Base-by-base conservation (phyloP, 2,329 filamentous ascomycete species). In the Aspergillus proliferans region DNA sequence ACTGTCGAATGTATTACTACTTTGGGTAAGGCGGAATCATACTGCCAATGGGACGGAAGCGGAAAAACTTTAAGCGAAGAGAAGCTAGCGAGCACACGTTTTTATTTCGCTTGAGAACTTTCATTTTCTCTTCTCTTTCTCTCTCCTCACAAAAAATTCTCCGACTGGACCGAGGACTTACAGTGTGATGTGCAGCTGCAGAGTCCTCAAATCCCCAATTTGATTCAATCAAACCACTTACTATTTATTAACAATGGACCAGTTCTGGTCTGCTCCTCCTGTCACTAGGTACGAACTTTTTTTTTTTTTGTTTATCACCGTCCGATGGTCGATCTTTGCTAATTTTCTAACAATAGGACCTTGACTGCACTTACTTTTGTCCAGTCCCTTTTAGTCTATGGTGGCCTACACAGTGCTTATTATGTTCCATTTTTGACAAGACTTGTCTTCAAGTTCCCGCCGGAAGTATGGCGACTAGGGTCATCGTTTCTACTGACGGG, bases 241-340 rank as follows among this genome's bases (percentile, higher is more conserved):
- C 47, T 41, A 40, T 39, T 30, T 51, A 58, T 48, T 47, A 48
- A 47, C 55, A 49, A 80, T 83, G 77, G 81, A 84, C 69, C 72
- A 74, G 54, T 85, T 84, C 65, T 84, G 81, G 80, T 74, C 77
- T 58, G 77, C 81, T 59, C 84, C 84, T 62, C 83, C 83, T 48
- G 80, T 87, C 58, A 75, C 81, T 49, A 81, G 84, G 84, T 86
- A 77, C 61, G 49, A 74, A 59, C 48, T 36, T 56, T 41, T 47
- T 43, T 33, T 4, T 21, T 3, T 21, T 21, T 45, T 44, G 21
- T 14, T n/a, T 44, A 28, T 28, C 42, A 18, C 24, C 28, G 9
- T 22, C 12, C 9, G 7, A 14, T 33, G 46, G 43, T 36, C 65
- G 67, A 71, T 76, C 67, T 77, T 77, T 64, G 74, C 76, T 57